These are phyloP conservation scores for Phaffomyces opuntiae DNA, from an alignment of 805 yeast genomes.

Conservation along the genomic window DNA sequence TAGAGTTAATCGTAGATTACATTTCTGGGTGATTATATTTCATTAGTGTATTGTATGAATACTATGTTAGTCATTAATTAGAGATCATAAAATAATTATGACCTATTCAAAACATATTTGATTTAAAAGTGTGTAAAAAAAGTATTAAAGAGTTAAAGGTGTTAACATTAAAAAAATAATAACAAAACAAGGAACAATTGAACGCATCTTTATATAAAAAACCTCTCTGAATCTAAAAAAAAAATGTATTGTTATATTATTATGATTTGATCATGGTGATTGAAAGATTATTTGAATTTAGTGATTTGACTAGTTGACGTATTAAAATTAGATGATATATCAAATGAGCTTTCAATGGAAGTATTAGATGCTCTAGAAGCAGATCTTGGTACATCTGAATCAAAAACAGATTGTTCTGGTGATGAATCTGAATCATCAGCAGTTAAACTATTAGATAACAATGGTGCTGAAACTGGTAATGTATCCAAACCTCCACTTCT, in stretches of 20 bases:
- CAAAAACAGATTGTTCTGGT: conserved; percentile 21
- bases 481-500: background rate
- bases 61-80: conserved; percentile 3
- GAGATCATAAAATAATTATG: background rate
- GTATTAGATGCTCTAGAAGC: conserved; percentile 29
- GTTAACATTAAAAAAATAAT: background rate
- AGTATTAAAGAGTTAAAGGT: background rate
- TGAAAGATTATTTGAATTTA: conserved; percentile 1
- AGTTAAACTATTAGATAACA: background rate
- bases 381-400: conserved; percentile 21
- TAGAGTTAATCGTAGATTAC: too few species aligned
- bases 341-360: conserved; percentile 21
- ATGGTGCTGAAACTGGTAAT: background rate
- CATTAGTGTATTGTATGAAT: background rate
- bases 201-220: too few species aligned
- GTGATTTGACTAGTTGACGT: background rate
- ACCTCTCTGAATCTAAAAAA: too few species aligned
- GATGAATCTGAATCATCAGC: conserved; percentile 10
- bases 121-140: too few species aligned
- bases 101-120: too few species aligned
- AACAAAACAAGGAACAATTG: background rate
- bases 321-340: background rate
- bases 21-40: background rate
- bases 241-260: too few species aligned
- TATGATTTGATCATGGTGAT: background rate